Evolutionary conservation across 2,329 filamentous ascomycete species (phyloP).

Genomic region (Berkeleyomyces rouxiae): DNA sequence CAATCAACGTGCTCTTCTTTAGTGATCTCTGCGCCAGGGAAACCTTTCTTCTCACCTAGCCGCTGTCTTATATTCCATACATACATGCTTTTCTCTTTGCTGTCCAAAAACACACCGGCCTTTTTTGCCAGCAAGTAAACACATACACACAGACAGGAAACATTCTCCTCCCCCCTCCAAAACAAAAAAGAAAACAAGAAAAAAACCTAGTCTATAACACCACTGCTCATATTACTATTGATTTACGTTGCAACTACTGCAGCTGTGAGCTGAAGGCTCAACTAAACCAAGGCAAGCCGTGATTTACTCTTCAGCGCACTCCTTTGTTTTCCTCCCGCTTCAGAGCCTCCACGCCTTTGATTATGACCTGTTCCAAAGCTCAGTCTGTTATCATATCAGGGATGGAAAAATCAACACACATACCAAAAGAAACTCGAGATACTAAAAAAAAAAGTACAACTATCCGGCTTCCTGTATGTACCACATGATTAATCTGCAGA

Average conservation of each 20-base stretch:
- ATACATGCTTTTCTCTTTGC: not conserved
- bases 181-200: not conserved
- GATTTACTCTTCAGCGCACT: not conserved
- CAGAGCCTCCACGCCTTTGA: not conserved
- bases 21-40: not conserved
- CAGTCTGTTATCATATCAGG: not conserved
- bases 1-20: not conserved
- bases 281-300: not conserved
- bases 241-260: not conserved
- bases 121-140: not conserved
- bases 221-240: not conserved
- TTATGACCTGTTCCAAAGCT: not conserved
- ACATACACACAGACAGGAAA: not conserved
- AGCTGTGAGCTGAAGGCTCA: not conserved
- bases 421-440: not conserved
- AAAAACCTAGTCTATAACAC: not conserved
- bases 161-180: not conserved
- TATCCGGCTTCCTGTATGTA: too few relatives aligned
- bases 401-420: not conserved
- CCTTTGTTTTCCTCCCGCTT: not conserved
- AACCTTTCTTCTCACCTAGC: not conserved
- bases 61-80: not conserved
- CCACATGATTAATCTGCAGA: too few relatives aligned
- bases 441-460: not conserved
- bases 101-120: not conserved